Base-by-base conservation (phyloP, 2,329 filamentous ascomycete genomes). In the Grosmannia serpens region DNA sequence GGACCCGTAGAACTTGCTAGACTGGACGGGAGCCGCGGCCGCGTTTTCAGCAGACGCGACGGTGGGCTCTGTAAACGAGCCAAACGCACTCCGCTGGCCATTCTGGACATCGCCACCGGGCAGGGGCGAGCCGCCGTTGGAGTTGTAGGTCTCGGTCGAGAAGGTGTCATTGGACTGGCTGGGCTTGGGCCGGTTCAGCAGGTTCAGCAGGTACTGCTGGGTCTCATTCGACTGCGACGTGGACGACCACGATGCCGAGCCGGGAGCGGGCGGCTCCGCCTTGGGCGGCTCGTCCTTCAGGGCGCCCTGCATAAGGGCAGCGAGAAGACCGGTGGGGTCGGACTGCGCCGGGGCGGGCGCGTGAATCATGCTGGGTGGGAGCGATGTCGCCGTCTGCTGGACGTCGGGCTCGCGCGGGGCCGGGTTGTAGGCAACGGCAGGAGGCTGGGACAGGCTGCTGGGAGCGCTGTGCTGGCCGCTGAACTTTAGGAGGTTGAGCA, bases 191-290 rank as follows among this genome's bases (percentile, higher is more conserved):
- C 46, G 52, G 67, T 91, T 94, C 63, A 99, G 80, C 60, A 97
- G 78, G 65, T 89, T 87, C 62, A 97, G 83, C 53, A 99, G 78
- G 68, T 94, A 88, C 63, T 92, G 86, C 71, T 95, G 88, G 5
- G 91, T 89, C 70, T 90, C 86, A 53, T 83, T 79, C 26, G 80
- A 73, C 57, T 83, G 80, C 50, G 80, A 75, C 38, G 75, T 74
- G 29, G 75, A 71, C 62, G 71, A 75, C 72, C 79, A 81, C n/a
- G 67, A 41, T 61, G 51, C 58, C 53, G 65, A 61, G 69, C 69
- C 38, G 51, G 49, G 11, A 53, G 63, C 56, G 50, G 64, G 58
- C 38, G 62, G 63, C n/a, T 64, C 60, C 29, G 62, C 62, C 63
- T 67, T 68, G 60, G 64, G 38, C 31, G 55, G 62, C 56, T 75